These are phyloP conservation scores for Albugo candida DNA, from an alignment of 352 stramenopile species.

Conservation along the genomic window DNA sequence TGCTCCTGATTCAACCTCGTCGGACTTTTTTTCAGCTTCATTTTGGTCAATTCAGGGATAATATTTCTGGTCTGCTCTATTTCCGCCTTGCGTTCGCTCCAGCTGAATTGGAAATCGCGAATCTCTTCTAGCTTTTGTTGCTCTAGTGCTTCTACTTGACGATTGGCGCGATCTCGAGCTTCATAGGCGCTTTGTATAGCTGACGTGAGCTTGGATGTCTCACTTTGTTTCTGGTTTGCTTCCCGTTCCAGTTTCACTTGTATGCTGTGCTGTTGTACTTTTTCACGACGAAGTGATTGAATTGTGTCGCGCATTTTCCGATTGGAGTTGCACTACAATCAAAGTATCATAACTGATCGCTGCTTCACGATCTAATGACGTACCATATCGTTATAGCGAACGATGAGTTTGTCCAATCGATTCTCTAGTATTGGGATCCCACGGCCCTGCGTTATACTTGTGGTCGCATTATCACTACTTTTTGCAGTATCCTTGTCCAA, in stretches of 20 bases:
- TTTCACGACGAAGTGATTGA: conserved; percentile 53
- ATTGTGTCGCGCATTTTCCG: conserved; percentile 65
- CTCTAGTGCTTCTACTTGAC: conserved; percentile 55
- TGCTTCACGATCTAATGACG: neutral
- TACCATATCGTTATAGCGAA: conserved; percentile 69
- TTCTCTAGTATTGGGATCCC: conserved; percentile 63
- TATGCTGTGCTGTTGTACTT: conserved; percentile 53
- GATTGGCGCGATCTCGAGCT: conserved; percentile 62
- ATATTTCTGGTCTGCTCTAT: conserved; percentile 69
- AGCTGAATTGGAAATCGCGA: conserved; percentile 70
- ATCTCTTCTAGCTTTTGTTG: conserved; percentile 59
- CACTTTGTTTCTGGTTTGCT: conserved; percentile 61
- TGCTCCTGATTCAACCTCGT: conserved; percentile 24
- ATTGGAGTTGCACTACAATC: conserved; percentile 62
- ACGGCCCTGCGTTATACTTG: no score
- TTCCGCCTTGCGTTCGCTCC: conserved; percentile 59
- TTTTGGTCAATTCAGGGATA: conserved; percentile 49
- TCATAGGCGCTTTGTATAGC: conserved; percentile 69
- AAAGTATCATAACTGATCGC: neutral
- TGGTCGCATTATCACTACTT: no score
- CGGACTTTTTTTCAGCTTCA: conserved; percentile 46
- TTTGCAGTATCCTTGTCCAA: no score
- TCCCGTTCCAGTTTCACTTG: conserved; percentile 69
- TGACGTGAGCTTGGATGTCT: conserved; percentile 54
- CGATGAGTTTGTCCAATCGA: conserved; percentile 66